Conservation (phyloP, 768 basidiomycete genomes). For the Trametes elegans region DNA sequence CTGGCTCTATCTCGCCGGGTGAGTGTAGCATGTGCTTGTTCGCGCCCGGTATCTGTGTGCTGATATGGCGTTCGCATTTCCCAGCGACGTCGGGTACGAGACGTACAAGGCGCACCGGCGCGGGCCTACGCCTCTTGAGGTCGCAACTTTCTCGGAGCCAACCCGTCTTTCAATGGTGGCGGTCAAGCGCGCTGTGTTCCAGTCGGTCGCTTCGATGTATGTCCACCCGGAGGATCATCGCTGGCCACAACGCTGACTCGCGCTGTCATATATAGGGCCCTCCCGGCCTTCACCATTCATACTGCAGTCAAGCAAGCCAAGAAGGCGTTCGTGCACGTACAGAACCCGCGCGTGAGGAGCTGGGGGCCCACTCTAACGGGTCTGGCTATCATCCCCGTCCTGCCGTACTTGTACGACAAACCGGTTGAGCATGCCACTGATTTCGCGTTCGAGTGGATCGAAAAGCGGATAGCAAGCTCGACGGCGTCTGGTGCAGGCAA, state of each 20-base stretch:
- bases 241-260: constrained; percentile 1
- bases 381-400: constrained; percentile 65
- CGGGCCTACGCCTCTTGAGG: constrained; percentile 67
- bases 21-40: constrained; percentile 20
- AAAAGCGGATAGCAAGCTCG: constrained; percentile 48
- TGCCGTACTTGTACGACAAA: constrained; percentile 78
- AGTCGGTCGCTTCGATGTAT: constrained; percentile 80
- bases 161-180: constrained; percentile 68
- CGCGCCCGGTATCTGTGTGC: background rate
- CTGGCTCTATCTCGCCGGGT: constrained; percentile 77
- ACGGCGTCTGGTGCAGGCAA: constrained; percentile 32
- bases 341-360: constrained; percentile 54
- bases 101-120: constrained; percentile 71
- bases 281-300: constrained; percentile 85
- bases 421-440: constrained; percentile 76
- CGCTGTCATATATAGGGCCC: constrained; percentile 48
- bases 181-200: constrained; percentile 75
- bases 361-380: constrained; percentile 82
- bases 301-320: constrained; percentile 74
- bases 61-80: background rate
- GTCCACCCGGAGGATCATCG: constrained; percentile 26
- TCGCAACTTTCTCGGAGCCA: constrained; percentile 66
- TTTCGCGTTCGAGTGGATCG: constrained; percentile 66
- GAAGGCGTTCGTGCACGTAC: constrained; percentile 58
- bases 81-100: constrained; percentile 74